Base-by-base conservation (phyloP, 148 eudicot species). In the Cornus suecica region DNA sequence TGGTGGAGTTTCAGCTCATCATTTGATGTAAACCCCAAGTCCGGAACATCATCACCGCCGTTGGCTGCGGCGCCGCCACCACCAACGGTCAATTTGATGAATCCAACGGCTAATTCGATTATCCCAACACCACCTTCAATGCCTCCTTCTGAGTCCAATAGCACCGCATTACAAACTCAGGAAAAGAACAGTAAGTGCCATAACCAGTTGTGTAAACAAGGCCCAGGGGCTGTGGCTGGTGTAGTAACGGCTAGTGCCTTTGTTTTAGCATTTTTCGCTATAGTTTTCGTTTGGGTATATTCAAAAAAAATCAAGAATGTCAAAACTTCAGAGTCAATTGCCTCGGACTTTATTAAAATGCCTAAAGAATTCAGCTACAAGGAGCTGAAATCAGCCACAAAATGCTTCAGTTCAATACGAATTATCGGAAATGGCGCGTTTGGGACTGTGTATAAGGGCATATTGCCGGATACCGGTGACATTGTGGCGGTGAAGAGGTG, bases 1-100 rank as follows among this genome's bases (percentile, higher is more conserved):
- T 90, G 92, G 92, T 90, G 94, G 94, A 90, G 92, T 60, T 90
- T 90, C 71, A 85, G 79, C 61, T 88, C 94, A 1, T 85, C 88
- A 1, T 85, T 90, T 58, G 87, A 73, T 63, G 61, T 11, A n/a
- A 67, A 32, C n/a, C 25, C 83, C 10, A 54, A 68, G 14, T 72
- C 72, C 15, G 54, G 54, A 2, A 3, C 54, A 48, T 1, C 54
- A 13, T 45, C 52, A 48, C 2, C 54, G 18, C 18, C 15, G 54
- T 13, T 3, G 54, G 15, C 18, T 16, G 20, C 20, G 54, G 20
- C 54, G 3, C 54, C 54, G 54, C 54, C 54, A 14, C 54, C 54
- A 0, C 54, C 54, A 48, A 48, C 54, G 54, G 54, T 3, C 4
- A 48, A 1, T 37, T 45, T 83, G 52, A 68, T 25, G 0, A 61